phyloP scores from a whole-genome alignment of 1,139 yeast species.

The Kazachstania sp. region DNA sequence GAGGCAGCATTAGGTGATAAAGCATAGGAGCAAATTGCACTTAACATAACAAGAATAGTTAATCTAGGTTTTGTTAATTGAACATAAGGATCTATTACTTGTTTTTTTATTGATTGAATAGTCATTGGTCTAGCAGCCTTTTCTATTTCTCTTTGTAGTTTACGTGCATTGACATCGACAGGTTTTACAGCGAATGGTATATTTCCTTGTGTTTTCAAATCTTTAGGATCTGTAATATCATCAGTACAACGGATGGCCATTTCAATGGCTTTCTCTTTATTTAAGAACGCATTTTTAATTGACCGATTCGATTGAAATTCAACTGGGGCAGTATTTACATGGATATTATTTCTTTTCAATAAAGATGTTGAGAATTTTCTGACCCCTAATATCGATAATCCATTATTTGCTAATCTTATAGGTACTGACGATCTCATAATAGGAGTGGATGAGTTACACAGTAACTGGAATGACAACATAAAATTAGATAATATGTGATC shows the following conservation, averaged over 20 bases:
- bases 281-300: conserved; percentile 7
- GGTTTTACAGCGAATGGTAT: conserved; percentile 56
- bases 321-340: conserved; percentile 32
- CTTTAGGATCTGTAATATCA: conserved; percentile 20
- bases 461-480: neutral
- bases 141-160: conserved; percentile 1
- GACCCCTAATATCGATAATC: neutral
- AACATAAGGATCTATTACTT: conserved; percentile 48
- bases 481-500: no score
- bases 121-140: conserved; percentile 1
- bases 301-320: conserved; percentile 32
- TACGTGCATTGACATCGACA: conserved; percentile 13
- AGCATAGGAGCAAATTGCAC: conserved; percentile 91
- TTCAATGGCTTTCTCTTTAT: conserved; percentile 16
- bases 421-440: neutral
- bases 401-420: neutral
- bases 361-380: neutral
- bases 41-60: conserved; percentile 77
- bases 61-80: conserved; percentile 84
- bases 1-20: conserved; percentile 76
- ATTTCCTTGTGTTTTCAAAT: conserved; percentile 14
- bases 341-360: conserved; percentile 1
- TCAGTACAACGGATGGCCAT: conserved; percentile 33
- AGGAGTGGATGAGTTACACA: neutral
- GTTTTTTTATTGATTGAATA: conserved; percentile 29